phyloP scores from a whole-genome alignment of 1,139 yeast species.

The Casaregolazyma suthepensis region DNA sequence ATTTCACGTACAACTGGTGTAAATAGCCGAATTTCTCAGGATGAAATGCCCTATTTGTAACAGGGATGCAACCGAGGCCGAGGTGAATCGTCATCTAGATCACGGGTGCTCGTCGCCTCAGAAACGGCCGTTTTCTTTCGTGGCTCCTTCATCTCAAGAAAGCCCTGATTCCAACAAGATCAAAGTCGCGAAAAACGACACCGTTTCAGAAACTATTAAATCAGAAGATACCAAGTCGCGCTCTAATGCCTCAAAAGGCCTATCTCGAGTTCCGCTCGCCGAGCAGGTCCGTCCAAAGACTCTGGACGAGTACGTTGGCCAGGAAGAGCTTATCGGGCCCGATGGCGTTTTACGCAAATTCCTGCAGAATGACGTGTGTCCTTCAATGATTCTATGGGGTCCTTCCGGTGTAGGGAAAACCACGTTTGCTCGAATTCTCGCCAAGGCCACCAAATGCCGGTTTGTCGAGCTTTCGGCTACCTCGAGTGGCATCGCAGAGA shows the following conservation, averaged over 20 bases:
- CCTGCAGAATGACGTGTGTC: conserved; percentile 50
- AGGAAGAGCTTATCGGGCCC: conserved; percentile 69
- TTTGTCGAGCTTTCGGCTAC: conserved; percentile 89
- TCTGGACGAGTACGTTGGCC: conserved; percentile 79
- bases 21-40: not conserved
- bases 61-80: conserved; percentile 26
- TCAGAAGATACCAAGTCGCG: not conserved
- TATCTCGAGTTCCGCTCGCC: conserved; percentile 53
- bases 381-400: conserved; percentile 93
- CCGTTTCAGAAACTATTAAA: not conserved
- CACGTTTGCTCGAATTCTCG: conserved; percentile 59
- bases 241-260: not conserved
- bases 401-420: conserved; percentile 95
- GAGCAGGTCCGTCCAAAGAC: conserved; percentile 75
- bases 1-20: not conserved
- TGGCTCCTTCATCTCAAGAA: not conserved
- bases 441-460: conserved; percentile 46
- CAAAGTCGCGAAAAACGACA: not conserved
- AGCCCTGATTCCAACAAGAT: not conserved
- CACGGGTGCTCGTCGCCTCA: conserved; percentile 27
- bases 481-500: conserved; percentile 61
- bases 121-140: conserved; percentile 5
- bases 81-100: conserved; percentile 35
- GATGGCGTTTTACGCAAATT: conserved; percentile 68
- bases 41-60: conserved; percentile 34